Percentiles rank a stretch among this genome's conserved stretches.
phyloP scores from a whole-genome alignment of 768 basidiomycete species.

The Boletus barrowsii region DNA sequence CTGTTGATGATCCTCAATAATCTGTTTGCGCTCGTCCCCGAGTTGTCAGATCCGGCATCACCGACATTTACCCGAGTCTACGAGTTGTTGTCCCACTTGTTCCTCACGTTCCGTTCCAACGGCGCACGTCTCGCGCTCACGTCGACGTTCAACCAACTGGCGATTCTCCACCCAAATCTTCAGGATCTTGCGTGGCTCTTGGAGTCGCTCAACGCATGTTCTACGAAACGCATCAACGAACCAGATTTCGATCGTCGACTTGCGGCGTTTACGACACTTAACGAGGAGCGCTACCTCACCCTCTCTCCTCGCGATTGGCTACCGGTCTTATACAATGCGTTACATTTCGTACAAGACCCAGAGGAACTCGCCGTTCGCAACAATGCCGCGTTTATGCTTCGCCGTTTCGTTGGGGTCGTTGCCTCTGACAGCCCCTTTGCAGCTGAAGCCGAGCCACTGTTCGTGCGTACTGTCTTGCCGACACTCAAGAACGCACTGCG shows the following conservation, averaged over 20 bases:
- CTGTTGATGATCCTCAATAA: slow-evolving; percentile 68
- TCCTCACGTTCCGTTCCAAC: slow-evolving; percentile 72
- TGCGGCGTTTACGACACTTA: slow-evolving; percentile 67
- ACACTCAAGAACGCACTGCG: slow-evolving; percentile 77
- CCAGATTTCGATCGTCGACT: slow-evolving; percentile 90
- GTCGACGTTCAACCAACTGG: slow-evolving; percentile 56
- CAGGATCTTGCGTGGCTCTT: slow-evolving; percentile 51
- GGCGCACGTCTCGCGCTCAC: slow-evolving; percentile 68
- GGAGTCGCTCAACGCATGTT: slow-evolving; percentile 80
- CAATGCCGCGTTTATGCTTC: slow-evolving; percentile 72
- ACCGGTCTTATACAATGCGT: slow-evolving; percentile 76
- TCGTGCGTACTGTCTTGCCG: slow-evolving; percentile 67
- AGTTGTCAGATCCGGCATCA: slow-evolving; percentile 46
- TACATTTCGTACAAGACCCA: slow-evolving; percentile 85
- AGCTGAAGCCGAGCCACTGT: slow-evolving; percentile 48
- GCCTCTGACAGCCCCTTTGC: slow-evolving; percentile 33
- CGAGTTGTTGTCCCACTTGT: slow-evolving; percentile 68
- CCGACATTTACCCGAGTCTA: slow-evolving; percentile 51
- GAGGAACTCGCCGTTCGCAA: slow-evolving; percentile 84
- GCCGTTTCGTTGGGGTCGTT: slow-evolving; percentile 68
- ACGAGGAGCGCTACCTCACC: slow-evolving; percentile 55
- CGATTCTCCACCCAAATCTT: slow-evolving; percentile 40
- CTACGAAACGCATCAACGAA: slow-evolving; percentile 77
- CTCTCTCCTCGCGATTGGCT: slow-evolving; percentile 68
- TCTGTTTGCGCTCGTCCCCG: slow-evolving; percentile 65